Evolutionary conservation across 495 filamentous ascomycete genomes (phyloP), one percentile per base, ranked within the genome.

Genomic region (Aspergillus biplanus): DNA sequence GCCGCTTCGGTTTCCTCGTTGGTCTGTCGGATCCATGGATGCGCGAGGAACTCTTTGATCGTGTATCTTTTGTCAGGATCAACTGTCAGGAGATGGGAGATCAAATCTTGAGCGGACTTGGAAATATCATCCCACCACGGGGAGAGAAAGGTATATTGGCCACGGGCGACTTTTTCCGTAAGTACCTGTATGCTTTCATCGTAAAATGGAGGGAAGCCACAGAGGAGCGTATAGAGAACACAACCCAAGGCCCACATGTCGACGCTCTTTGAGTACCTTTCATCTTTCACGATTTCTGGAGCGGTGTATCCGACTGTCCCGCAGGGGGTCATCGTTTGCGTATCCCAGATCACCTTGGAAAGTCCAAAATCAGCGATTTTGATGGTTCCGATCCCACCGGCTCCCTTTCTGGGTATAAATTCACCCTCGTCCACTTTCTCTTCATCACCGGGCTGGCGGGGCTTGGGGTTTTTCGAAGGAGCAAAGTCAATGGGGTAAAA

Each of bases 51-150:
- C 67, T 97, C 85, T 61, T 82, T 84, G 71, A 97, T 97, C 3
- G 86, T 89, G 75, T 92, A 97, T 4, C 93, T 87, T 75, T 94
- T 90, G 33, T 92, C 90, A 6, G 93, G 93, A 69, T 97, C 92
- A 60, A 97, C 93, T 7, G 91, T 93, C 34, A 90, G 82, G 5
- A 99, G 87, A 73, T 98, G 95, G 0, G 91, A 92, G 53, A 99
- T 92, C 6, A 99, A 77, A 69, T 99, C 96, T 72, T 98, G 91
- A 1, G 95, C 95, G 0, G 91, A 87, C 75, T 97, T 94, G 65
- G 93, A 97, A 62, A 98, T 98, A 64, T 97, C 93, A 68, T 99
- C 95, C 95, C 95, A 99, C 95, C 95, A 99, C 1, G 95, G 95
- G 11, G 94, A 97, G 7, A 98, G 82, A 82, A 99, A 99, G 7